phyloP scores from a whole-genome alignment of 2,329 filamentous ascomycete genomes.

The Cordyceps militaris region DNA sequence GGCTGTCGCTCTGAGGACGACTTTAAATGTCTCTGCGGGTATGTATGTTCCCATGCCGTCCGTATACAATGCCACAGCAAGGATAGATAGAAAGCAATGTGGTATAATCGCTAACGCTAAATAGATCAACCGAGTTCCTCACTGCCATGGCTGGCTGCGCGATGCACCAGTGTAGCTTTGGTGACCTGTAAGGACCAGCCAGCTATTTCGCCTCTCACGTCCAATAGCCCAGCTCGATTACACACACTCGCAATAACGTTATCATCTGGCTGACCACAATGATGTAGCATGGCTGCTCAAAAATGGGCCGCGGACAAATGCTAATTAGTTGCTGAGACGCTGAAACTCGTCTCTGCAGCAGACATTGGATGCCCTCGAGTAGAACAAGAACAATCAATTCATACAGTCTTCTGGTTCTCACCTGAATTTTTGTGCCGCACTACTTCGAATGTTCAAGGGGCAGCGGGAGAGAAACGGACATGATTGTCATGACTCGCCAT shows the following conservation, averaged over 20 bases:
- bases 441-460: no score
- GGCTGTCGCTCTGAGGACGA: constrained; percentile 13
- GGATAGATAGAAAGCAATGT: no score
- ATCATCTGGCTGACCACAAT: background rate
- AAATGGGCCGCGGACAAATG: background rate
- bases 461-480: no score
- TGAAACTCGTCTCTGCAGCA: background rate
- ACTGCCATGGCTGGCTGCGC: no score
- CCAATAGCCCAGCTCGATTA: background rate
- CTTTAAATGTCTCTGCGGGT: constrained; percentile 17
- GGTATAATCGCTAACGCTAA: background rate
- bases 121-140: no score
- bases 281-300: background rate
- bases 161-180: no score
- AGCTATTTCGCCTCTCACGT: no score
- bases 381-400: background rate
- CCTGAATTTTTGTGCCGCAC: no score
- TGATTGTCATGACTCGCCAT: background rate
- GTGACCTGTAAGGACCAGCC: no score
- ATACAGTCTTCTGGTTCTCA: no score
- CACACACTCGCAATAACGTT: background rate
- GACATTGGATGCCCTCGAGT: background rate
- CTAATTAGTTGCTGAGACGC: background rate
- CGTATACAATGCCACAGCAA: background rate
- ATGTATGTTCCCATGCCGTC: background rate